phyloP scores from a whole-genome alignment of 306 rosid genomes.

The Betula pendula region DNA sequence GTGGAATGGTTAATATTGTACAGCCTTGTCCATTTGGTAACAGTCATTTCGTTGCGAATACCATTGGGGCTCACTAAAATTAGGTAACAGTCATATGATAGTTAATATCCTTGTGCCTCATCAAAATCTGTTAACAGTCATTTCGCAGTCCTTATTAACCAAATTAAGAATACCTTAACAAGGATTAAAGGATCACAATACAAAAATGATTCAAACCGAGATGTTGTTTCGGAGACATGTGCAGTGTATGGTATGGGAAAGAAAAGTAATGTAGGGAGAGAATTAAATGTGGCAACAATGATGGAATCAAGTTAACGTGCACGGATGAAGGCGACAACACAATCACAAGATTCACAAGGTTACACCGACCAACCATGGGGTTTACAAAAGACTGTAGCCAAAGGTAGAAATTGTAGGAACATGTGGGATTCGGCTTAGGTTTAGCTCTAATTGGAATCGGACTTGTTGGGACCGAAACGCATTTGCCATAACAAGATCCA shows the following conservation, averaged over 20 bases:
- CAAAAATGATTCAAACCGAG: not conserved
- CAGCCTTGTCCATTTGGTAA: not conserved
- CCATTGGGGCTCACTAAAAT: not conserved
- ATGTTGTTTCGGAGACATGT: not conserved
- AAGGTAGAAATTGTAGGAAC: not conserved
- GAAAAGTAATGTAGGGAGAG: not conserved
- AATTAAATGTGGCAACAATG: not conserved
- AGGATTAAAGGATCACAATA: not conserved
- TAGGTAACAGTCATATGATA: not conserved
- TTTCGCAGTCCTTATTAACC: not conserved
- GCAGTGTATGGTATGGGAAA: not conserved
- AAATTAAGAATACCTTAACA: not conserved
- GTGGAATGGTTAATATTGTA: not conserved
- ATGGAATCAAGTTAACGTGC: not conserved
- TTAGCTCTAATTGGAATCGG: too few relatives aligned
- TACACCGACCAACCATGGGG: too few relatives aligned
- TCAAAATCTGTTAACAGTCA: not conserved
- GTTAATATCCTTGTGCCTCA: not conserved
- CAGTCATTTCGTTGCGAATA: not conserved
- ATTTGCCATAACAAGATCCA: too few relatives aligned
- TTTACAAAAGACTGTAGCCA: too few relatives aligned
- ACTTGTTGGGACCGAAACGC: too few relatives aligned
- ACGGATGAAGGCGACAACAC: not conserved
- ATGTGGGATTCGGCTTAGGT: not conserved
- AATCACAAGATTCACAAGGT: too few relatives aligned